Percentiles rank a stretch among this genome's conserved stretches.
phyloP scores from a whole-genome alignment of 192 early-diverging fungal genomes.

The Coemansia sp. region DNA sequence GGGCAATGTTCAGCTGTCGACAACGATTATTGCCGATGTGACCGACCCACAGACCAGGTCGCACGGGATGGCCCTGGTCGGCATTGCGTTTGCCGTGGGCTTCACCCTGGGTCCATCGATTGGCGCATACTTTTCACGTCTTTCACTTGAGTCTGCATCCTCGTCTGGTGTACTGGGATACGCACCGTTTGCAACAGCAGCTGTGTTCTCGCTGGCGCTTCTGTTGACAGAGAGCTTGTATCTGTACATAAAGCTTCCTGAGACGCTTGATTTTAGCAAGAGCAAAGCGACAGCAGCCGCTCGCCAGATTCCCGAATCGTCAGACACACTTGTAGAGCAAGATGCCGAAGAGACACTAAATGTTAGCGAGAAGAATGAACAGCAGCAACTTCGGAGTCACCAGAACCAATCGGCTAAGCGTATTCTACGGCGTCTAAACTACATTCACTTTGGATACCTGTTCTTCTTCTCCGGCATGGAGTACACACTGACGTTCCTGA shows the following conservation, averaged over 20 bases:
- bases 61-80: conserved; percentile 84
- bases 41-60: conserved; percentile 77
- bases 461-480: conserved; percentile 98
- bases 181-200: conserved; percentile 83
- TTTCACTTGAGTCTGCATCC: conserved; percentile 15
- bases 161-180: conserved; percentile 9
- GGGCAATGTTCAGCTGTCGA: conserved; percentile 96
- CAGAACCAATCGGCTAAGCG: background rate
- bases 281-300: background rate
- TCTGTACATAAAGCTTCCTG: conserved; percentile 71
- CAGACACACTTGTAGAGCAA: background rate
- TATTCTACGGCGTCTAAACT: conserved; percentile 57
- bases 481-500: conserved; percentile 96
- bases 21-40: conserved; percentile 93
- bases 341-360: background rate
- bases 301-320: conserved; percentile 8
- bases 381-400: background rate
- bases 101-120: conserved; percentile 94
- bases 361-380: background rate
- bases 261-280: conserved; percentile 55
- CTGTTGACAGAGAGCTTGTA: conserved; percentile 81
- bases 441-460: conserved; percentile 81
- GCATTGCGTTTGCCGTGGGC: conserved; percentile 94
- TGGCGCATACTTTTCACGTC: conserved; percentile 68
- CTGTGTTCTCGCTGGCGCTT: conserved; percentile 80